These are phyloP conservation scores for Penicillium flavigenum DNA, from an alignment of 495 filamentous ascomycete species.

Conservation along the genomic window DNA sequence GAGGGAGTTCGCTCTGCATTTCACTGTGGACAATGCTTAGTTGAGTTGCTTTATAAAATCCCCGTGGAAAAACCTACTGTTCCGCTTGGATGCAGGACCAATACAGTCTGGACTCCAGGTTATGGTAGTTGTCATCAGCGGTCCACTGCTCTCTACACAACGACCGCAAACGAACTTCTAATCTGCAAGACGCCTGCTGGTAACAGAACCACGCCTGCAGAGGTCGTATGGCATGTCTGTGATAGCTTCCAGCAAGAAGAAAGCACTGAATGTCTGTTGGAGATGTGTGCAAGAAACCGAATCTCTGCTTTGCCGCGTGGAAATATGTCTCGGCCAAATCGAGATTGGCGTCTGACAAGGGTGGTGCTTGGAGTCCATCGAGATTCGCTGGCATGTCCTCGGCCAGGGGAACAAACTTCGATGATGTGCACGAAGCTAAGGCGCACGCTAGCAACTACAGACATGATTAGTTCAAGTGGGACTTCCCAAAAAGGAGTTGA, in stretches of 20 bases:
- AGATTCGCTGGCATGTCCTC: slow-evolving; percentile 20
- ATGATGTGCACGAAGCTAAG: slow-evolving; percentile 21
- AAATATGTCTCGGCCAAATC: slow-evolving; percentile 29
- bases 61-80: slow-evolving; percentile 16
- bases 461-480: not conserved
- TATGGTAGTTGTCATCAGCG: slow-evolving; percentile 27
- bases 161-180: slow-evolving; percentile 29
- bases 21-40: slow-evolving; percentile 19
- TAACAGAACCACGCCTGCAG: slow-evolving; percentile 32
- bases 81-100: slow-evolving; percentile 34
- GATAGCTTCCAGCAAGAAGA: slow-evolving; percentile 29
- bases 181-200: slow-evolving; percentile 31
- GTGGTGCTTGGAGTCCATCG: slow-evolving; percentile 22
- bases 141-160: slow-evolving; percentile 28
- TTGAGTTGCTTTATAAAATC: not conserved
- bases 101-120: slow-evolving; percentile 29
- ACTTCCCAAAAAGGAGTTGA: not conserved
- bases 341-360: slow-evolving; percentile 22
- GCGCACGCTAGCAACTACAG: slow-evolving; percentile 30
- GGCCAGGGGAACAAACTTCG: slow-evolving; percentile 17
- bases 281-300: slow-evolving; percentile 27
- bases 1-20: slow-evolving; percentile 29
- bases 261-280: slow-evolving; percentile 31
- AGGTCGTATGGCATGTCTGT: slow-evolving; percentile 28
- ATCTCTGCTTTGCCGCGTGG: slow-evolving; percentile 29